Evolutionary conservation across 2,329 filamentous ascomycete genomes (phyloP).

Genomic region (Monilinia aucupariae): DNA sequence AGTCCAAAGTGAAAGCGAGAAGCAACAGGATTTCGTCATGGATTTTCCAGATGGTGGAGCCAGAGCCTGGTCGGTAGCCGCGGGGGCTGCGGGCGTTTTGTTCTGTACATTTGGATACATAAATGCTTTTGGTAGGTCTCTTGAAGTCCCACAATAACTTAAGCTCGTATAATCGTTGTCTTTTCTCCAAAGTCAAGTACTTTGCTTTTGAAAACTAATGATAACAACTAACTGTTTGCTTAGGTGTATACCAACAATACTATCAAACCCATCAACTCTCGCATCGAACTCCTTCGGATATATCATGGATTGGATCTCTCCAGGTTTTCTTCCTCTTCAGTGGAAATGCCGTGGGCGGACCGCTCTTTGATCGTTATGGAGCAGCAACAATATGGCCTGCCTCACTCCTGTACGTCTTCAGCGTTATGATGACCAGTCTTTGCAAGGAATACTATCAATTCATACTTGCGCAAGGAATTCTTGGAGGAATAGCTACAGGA

Average conservation of each 20-base stretch:
- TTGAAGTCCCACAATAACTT: neutral
- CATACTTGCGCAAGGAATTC: slow-evolving; percentile 35
- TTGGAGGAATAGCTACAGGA: slow-evolving; percentile 29
- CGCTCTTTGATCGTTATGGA: slow-evolving; percentile 37
- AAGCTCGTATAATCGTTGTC: neutral
- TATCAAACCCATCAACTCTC: slow-evolving; percentile 46
- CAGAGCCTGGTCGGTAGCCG: slow-evolving; percentile 50
- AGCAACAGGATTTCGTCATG: slow-evolving; percentile 1
- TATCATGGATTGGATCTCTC: slow-evolving; percentile 11
- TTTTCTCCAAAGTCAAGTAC: neutral
- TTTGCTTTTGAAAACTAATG: neutral
- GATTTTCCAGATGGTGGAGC: slow-evolving; percentile 47
- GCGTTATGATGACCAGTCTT: slow-evolving; percentile 37
- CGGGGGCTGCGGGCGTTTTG: slow-evolving; percentile 40
- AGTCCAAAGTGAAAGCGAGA: neutral
- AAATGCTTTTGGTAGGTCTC: slow-evolving; percentile 34
- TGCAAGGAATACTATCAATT: slow-evolving; percentile 37
- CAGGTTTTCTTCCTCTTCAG: slow-evolving; percentile 14
- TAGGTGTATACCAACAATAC: slow-evolving; percentile 50
- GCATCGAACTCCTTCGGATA: slow-evolving; percentile 32
- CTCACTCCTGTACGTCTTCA: slow-evolving; percentile 23
- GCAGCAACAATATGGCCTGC: slow-evolving; percentile 43
- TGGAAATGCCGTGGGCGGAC: slow-evolving; percentile 7
- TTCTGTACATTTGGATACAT: slow-evolving; percentile 46
- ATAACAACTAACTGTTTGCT: neutral